Percentiles rank a stretch among this genome's conserved stretches.
Conservation (phyloP, 192 early-diverging fungal species). For the Coemansia sp. region DNA sequence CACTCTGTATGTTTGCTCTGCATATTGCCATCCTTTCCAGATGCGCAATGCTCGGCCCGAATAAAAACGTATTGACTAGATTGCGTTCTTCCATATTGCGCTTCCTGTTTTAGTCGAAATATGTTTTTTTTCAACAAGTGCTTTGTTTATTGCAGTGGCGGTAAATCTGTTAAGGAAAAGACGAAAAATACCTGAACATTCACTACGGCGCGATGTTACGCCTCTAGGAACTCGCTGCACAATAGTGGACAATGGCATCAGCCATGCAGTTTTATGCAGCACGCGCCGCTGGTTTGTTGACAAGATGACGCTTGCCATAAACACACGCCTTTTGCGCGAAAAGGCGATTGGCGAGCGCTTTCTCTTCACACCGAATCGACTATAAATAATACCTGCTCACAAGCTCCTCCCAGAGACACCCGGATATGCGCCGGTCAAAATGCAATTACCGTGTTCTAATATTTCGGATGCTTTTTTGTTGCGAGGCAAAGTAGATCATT, state of each 20-base stretch:
- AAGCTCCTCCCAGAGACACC: background rate
- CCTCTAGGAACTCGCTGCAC: background rate
- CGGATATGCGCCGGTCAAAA: background rate
- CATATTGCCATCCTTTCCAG: background rate
- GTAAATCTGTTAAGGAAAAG: background rate
- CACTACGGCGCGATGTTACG: background rate
- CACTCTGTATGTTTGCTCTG: background rate
- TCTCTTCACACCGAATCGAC: too few species aligned
- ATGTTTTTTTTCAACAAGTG: too few species aligned
- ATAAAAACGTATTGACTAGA: too few species aligned
- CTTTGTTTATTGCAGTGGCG: too few species aligned
- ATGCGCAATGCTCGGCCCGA: too few species aligned
- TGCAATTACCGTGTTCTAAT: too few species aligned
- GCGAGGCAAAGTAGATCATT: background rate
- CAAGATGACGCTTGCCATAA: background rate
- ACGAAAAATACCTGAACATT: background rate
- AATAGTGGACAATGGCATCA: background rate
- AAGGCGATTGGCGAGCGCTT: too few species aligned
- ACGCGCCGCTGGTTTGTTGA: slow-evolving; percentile 1
- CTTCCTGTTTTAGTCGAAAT: too few species aligned
- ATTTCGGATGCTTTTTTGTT: background rate
- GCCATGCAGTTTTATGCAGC: background rate
- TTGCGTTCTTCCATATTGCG: too few species aligned
- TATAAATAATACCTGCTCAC: background rate
- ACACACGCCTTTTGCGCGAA: too few species aligned